Evolutionary conservation across 164 flowering plant genomes (phyloP).

Genomic region (Hamamelis virginiana): DNA sequence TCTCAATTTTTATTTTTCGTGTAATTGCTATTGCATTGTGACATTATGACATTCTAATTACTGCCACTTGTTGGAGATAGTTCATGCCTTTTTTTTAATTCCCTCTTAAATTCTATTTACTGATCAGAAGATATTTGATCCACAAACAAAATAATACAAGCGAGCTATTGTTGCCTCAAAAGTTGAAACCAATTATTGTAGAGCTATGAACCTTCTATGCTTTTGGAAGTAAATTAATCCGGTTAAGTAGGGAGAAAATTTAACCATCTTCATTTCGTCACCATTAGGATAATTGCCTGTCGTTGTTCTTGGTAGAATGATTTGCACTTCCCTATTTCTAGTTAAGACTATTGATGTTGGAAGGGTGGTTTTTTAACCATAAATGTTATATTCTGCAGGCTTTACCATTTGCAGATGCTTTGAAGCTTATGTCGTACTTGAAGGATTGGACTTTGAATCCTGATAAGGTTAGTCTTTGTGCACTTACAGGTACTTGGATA

Average conservation of each 20-base stretch:
- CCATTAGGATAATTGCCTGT: no score
- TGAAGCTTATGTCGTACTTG: slow-evolving; percentile 74
- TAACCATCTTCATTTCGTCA: no score
- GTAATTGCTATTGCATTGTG: no score
- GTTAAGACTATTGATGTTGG: slow-evolving; percentile 2
- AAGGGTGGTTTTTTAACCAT: slow-evolving; percentile 8
- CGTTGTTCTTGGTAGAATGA: no score
- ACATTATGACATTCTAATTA: not conserved
- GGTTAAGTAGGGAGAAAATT: no score
- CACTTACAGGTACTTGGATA: not conserved
- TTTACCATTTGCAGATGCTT: slow-evolving; percentile 87
- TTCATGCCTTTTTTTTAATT: not conserved
- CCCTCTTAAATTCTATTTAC: no score
- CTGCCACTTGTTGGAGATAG: not conserved
- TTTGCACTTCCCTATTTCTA: slow-evolving; percentile 1
- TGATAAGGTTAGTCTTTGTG: slow-evolving; percentile 61
- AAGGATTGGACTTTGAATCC: slow-evolving; percentile 71
- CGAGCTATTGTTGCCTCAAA: not conserved
- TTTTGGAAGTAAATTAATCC: no score
- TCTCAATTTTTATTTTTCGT: no score
- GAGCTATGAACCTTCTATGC: not conserved
- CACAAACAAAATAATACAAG: not conserved
- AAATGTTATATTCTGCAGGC: slow-evolving; percentile 47
- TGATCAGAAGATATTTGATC: no score
- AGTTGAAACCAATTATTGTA: not conserved